Percentiles rank a stretch among this genome's conserved stretches.
phyloP scores from a whole-genome alignment of 352 stramenopile genomes.

The Phytophthora cryptogea region DNA sequence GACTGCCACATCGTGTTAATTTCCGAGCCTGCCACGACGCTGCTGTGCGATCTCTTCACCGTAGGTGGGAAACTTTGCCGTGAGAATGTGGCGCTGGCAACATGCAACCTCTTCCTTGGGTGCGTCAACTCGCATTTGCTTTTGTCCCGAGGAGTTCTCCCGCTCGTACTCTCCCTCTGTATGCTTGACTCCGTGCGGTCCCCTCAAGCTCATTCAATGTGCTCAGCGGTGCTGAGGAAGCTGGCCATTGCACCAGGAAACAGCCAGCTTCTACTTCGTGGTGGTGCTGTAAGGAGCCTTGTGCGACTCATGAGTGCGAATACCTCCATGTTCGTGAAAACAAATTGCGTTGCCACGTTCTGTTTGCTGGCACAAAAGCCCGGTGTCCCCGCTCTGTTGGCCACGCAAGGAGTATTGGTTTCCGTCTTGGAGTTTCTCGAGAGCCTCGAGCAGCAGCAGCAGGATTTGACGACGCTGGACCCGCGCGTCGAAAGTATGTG shows the following conservation, averaged over 20 bases:
- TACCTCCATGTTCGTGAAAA: slow-evolving; percentile 50
- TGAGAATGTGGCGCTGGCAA: slow-evolving; percentile 57
- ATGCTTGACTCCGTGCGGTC: slow-evolving; percentile 5
- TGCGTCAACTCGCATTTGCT: slow-evolving; percentile 63
- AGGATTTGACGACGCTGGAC: slow-evolving; percentile 13
- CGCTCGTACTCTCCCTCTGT: slow-evolving; percentile 63
- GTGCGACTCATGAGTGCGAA: slow-evolving; percentile 48
- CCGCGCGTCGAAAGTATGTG: slow-evolving; percentile 63
- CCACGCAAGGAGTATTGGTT: slow-evolving; percentile 60
- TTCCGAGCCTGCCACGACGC: slow-evolving; percentile 41
- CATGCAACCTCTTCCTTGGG: slow-evolving; percentile 74
- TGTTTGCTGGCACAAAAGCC: slow-evolving; percentile 58
- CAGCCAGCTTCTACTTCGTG: slow-evolving; percentile 57
- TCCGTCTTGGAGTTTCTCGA: slow-evolving; percentile 62
- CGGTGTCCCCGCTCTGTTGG: slow-evolving; percentile 47
- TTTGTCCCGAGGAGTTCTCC: slow-evolving; percentile 49
- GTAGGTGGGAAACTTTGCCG: slow-evolving; percentile 40
- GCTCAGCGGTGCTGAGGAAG: slow-evolving; percentile 67
- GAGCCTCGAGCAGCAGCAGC: slow-evolving; percentile 19
- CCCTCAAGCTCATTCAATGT: slow-evolving; percentile 42
- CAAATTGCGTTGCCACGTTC: slow-evolving; percentile 74
- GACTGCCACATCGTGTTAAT: slow-evolving; percentile 48
- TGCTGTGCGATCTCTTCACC: slow-evolving; percentile 57
- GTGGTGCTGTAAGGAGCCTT: slow-evolving; percentile 53
- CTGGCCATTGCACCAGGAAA: slow-evolving; percentile 75